Evolutionary conservation across 202 grass and related monocot genomes (phyloP), one percentile per base, ranked within the genome.

Genomic region (Bolboschoenoplectus hybrid): DNA sequence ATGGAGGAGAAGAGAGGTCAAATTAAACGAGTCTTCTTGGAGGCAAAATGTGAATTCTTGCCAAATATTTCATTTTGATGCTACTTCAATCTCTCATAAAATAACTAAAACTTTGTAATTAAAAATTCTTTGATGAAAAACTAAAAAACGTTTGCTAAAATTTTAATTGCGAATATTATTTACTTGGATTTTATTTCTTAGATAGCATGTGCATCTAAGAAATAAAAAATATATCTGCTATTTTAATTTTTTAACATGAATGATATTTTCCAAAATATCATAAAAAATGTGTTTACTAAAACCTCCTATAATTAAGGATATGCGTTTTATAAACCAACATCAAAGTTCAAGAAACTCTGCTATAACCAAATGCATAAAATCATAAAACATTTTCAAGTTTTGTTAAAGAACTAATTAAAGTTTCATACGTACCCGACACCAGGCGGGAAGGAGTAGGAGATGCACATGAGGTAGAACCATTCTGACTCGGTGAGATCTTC

Each of bases 391-490:
- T 66, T 50, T 50, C 14, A 32, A 67, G 26, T 32, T 66, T 64
- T 51, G 7, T 14, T 35, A 66, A 66, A 63, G 10, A 5, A 32
- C 7, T 17, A 6, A 26, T 26, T 26, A 26, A 26, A 26, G 26
- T 26, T 26, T 26, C 26, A 26, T 5, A 43, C 43, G 46, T 92
- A 97, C 93, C 96, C 96, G 70, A 88, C 20, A 38, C 67, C 86
- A 4, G 90, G 87, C 78, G 91, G 89, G 79, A 94, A 98, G 74
- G 87, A 94, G 87, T 95, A 98, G 82, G 93, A 95, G 43, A 92
- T 86, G 26, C 81, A 98, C 93, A 98, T 94, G 86, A 98, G 96
- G 85, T 91, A 98, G 87, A 95, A 98, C 96, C 96, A 98, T 75
- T 98, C 96, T 19, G 93, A 91, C 84, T 95, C 96, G 34, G 96